phyloP scores from a whole-genome alignment of 306 rosid species.

The Rosa lucieae region DNA sequence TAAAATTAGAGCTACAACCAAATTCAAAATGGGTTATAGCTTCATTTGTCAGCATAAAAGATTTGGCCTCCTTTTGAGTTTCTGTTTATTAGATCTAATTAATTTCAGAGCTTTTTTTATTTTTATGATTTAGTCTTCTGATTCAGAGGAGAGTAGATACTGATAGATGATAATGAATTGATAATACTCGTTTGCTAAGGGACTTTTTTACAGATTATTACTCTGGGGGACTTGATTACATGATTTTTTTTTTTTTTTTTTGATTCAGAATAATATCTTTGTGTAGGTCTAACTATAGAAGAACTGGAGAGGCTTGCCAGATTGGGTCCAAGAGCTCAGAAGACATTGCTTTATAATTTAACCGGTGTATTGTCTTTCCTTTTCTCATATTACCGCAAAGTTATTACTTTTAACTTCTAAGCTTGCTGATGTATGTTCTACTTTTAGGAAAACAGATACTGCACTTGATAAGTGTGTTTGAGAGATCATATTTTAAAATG shows the following conservation, averaged over 20 bases:
- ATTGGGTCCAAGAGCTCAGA: conserved; percentile 71
- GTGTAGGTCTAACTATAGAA: conserved; percentile 62
- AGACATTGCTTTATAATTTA: conserved; percentile 32
- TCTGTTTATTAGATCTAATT: neutral
- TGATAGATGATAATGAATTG: neutral
- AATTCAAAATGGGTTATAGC: too few relatives aligned
- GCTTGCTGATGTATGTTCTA: neutral
- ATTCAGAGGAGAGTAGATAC: neutral
- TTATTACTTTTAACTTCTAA: neutral
- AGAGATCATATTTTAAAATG: neutral
- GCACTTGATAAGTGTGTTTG: neutral
- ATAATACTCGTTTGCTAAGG: neutral
- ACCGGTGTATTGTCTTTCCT: too few relatives aligned
- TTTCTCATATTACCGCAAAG: neutral
- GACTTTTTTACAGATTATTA: neutral
- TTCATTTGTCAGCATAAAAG: neutral
- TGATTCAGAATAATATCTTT: conserved; percentile 6
- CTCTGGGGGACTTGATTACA: neutral
- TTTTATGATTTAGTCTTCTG: neutral
- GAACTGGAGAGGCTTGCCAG: conserved; percentile 78
- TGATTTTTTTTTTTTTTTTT: neutral
- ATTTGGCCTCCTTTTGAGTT: neutral
- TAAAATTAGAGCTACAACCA: too few relatives aligned
- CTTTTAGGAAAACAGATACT: neutral
- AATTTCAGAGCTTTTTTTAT: neutral